phyloP scores from a whole-genome alignment of 2,329 filamentous ascomycete species.

The Aureobasidium lini region DNA sequence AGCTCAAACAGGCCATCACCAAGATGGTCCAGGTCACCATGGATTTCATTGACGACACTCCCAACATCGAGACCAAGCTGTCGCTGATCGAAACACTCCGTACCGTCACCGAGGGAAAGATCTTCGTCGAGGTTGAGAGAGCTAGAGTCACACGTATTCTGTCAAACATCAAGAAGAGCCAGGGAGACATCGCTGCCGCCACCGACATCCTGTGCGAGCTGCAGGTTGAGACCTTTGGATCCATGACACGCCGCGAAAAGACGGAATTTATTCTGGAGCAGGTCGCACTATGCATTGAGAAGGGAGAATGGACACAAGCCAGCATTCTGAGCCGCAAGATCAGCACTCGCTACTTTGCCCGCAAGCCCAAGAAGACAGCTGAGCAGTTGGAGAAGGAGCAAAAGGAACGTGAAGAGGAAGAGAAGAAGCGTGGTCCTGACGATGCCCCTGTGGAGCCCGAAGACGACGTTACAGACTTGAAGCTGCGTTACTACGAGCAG shows the following conservation, averaged over 20 bases:
- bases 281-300: constrained; percentile 89
- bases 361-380: constrained; percentile 82
- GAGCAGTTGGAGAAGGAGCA: constrained; percentile 87
- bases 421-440: constrained; percentile 70
- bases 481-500: constrained; percentile 93
- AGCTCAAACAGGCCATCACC: constrained; percentile 97
- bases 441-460: constrained; percentile 66
- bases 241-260: constrained; percentile 95
- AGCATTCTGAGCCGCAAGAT: constrained; percentile 93
- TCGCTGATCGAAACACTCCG: constrained; percentile 89
- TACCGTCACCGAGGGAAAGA: constrained; percentile 98
- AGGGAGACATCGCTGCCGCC: constrained; percentile 84
- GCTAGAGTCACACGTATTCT: constrained; percentile 91
- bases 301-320: constrained; percentile 91
- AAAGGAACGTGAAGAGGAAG: constrained; percentile 78
- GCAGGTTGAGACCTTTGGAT: constrained; percentile 97
- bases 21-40: constrained; percentile 99
- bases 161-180: constrained; percentile 93
- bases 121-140: constrained; percentile 97
- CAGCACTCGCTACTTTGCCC: constrained; percentile 82
- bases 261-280: constrained; percentile 97
- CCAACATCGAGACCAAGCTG: constrained; percentile 79
- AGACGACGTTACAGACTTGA: constrained; percentile 92
- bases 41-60: constrained; percentile 79
- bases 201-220: constrained; percentile 93